Evolutionary conservation across 441 rosid species (phyloP), one percentile per base, ranked within the genome.

Genomic region (Adansonia madagascariensis): DNA sequence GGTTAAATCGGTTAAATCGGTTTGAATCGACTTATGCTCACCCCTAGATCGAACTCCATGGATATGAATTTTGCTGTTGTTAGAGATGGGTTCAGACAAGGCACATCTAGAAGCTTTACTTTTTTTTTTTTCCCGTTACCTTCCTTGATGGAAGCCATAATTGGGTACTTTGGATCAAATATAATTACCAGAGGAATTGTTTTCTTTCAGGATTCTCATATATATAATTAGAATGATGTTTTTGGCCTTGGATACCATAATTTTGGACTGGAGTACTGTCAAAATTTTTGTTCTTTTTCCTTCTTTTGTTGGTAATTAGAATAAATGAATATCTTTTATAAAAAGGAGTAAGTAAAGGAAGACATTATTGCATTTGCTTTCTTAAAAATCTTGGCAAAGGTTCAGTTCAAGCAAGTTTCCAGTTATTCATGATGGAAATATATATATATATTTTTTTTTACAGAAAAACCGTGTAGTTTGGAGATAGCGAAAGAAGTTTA

Each of bases 81-180:
- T 62, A 31, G 44, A 62, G 27, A 24, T 31, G 8, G 67, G 31
- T 62, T 62, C 43, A 62, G 66, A 31, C 10, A 27, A 62, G 44
- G 43, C 17, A 62, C 67, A 62, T 62, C 67, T 62, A 62, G 67
- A 62, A 62, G 44, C 18, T 24, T 24, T 24, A 24, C 27, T n/a
- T n/a, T 12, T 12, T 18, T 31, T 62, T 62, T 62, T 31, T 8
- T 8, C 67, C 67, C 31, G 15, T 11, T 62, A 31, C 67, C 18
- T 62, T 24, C 43, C 66, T 61, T 31, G 18, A 62, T 62, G 44
- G 44, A 61, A 31, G 67, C 67, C 44, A 31, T 31, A 60, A 24
- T 24, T 24, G 27, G 39, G 65, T 24, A 24, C 22, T 60, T 60
- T 6, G 39, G 12, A 24, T 24, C 4, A 9, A 14, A 62, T 27